These are phyloP conservation scores for Leptographium radiaticola DNA, from an alignment of 2,329 filamentous ascomycete species.

Conservation along the genomic window DNA sequence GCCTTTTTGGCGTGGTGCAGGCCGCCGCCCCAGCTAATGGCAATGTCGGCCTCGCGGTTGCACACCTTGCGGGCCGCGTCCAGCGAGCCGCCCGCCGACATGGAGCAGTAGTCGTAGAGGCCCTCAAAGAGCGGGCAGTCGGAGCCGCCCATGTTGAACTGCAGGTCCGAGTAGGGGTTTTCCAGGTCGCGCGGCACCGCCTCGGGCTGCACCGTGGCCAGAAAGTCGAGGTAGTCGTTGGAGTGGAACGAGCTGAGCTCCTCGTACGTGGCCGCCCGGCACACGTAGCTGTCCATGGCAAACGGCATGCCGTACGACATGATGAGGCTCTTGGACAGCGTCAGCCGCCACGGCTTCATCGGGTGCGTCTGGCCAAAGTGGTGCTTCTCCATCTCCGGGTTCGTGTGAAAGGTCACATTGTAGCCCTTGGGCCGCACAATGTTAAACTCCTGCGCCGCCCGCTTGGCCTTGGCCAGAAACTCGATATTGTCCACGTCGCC, in stretches of 20 bases:
- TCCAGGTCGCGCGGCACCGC: slow-evolving; percentile 53
- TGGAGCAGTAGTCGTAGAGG: slow-evolving; percentile 85
- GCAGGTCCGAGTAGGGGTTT: slow-evolving; percentile 47
- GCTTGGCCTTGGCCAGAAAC: slow-evolving; percentile 45
- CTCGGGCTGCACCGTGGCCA: slow-evolving; percentile 57
- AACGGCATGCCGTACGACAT: slow-evolving; percentile 92
- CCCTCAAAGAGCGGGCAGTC: slow-evolving; percentile 97
- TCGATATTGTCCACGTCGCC: slow-evolving; percentile 41
- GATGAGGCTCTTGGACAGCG: slow-evolving; percentile 87
- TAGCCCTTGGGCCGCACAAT: slow-evolving; percentile 75
- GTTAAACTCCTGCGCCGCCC: slow-evolving; percentile 45
- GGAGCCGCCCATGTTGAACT: slow-evolving; percentile 77
- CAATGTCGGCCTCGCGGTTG: slow-evolving; percentile 80
- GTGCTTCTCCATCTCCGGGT: slow-evolving; percentile 87
- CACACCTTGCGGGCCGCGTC: slow-evolving; percentile 84
- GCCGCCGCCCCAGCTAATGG: slow-evolving; percentile 94
- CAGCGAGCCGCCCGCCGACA: slow-evolving; percentile 82
- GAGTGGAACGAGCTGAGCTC: slow-evolving; percentile 82
- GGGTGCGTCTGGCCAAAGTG: slow-evolving; percentile 95
- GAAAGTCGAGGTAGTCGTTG: slow-evolving; percentile 79
- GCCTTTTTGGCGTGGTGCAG: slow-evolving; percentile 92
- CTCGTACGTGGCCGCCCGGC: slow-evolving; percentile 72
- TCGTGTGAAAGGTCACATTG: slow-evolving; percentile 90
- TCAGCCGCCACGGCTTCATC: slow-evolving; percentile 98
- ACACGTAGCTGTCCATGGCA: slow-evolving; percentile 88